Evolutionary conservation across 2,329 filamentous ascomycete species (phyloP), one percentile per base, ranked within the genome.

Genomic region (Pestalotiopsis sp.): DNA sequence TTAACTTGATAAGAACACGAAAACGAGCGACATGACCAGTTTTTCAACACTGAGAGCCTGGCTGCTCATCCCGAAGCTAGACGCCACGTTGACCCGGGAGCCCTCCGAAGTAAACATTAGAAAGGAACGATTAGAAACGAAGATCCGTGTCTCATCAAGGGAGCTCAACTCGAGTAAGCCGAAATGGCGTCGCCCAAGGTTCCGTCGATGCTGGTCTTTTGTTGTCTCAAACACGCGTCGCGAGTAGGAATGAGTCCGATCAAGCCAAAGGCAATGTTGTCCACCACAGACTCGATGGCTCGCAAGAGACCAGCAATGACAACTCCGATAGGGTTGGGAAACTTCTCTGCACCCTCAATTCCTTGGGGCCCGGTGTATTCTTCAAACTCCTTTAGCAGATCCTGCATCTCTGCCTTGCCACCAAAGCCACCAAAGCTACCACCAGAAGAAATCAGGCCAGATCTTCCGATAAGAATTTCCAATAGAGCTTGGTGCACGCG

Each of bases 141-240:
- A 36, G 57, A n/a, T n/a, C 14, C 12, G 20, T n/a, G 17, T 59
- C 12, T 27, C 23, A 23, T 27, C 57, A 12, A 31, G n/a, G 13
- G 14, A 3, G 23, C 17, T 64, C 23, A 64, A n/a, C 20, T 49
- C 13, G 62, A 64, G 27, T 70, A 68, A 6, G 68, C 66, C 3
- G 14, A 36, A 60, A 70, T 70, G 27, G 68, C 68, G 41, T 68
- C 68, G 38, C 66, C 66, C 63, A 70, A 56, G 5, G 66, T 68
- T 17, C 52, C 56, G 23, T 70, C 66, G 58, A 70, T 66, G 36
- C 57, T 70, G 17, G 20, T 5, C 63, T 68, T 58, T 65, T 69
- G 68, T 45, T 68, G 68, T 49, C 63, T 58, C 36, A 70, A 36
- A 57, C 68, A 68, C 27, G 49, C 57, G 27, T 70, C 36, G 25